These are phyloP conservation scores for Rhynchosporium graminicola DNA, from an alignment of 2,329 filamentous ascomycete species.

Conservation along the genomic window DNA sequence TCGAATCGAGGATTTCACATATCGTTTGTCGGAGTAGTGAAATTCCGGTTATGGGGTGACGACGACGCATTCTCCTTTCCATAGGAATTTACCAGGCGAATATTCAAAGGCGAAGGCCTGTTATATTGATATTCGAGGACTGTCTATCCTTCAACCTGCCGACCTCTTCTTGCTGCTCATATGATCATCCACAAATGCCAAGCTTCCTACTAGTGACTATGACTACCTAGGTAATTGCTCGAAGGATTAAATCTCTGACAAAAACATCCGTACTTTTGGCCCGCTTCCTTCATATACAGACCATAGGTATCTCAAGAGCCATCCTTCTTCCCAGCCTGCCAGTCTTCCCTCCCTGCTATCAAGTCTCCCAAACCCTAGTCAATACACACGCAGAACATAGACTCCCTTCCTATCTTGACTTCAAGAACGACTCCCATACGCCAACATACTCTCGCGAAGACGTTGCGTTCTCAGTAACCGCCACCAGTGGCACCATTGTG, in stretches of 20 bases:
- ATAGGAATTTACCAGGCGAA: too few relatives aligned
- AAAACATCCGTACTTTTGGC: constrained; percentile 36
- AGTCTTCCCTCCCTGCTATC: constrained; percentile 27
- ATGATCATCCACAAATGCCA: constrained; percentile 24
- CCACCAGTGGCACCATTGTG: constrained; percentile 55
- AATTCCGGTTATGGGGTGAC: too few relatives aligned
- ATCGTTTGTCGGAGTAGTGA: too few relatives aligned
- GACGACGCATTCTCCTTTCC: too few relatives aligned
- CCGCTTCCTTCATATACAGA: constrained; percentile 37
- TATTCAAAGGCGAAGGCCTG: constrained; percentile 19
- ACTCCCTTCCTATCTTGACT: constrained; percentile 18
- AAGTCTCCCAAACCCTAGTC: constrained; percentile 33
- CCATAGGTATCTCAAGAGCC: constrained; percentile 27
- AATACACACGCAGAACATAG: constrained; percentile 37
- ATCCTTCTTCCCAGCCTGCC: constrained; percentile 18
- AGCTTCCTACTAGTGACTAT: constrained; percentile 27
- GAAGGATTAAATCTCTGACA: constrained; percentile 38
- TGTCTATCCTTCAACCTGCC: constrained; percentile 38
- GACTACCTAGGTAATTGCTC: constrained; percentile 27
- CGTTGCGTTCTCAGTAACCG: constrained; percentile 30
- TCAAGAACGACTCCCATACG: constrained; percentile 29
- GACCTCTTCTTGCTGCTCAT: constrained; percentile 31
- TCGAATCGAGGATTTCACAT: too few relatives aligned
- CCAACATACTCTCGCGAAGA: constrained; percentile 24
- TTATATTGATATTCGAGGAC: constrained; percentile 34